A percentile compares a stretch with the other conserved stretches of the same genome.
Evolutionary conservation across 2,329 filamentous ascomycete genomes (phyloP).

Genomic region (Westerdykella sp.): DNA sequence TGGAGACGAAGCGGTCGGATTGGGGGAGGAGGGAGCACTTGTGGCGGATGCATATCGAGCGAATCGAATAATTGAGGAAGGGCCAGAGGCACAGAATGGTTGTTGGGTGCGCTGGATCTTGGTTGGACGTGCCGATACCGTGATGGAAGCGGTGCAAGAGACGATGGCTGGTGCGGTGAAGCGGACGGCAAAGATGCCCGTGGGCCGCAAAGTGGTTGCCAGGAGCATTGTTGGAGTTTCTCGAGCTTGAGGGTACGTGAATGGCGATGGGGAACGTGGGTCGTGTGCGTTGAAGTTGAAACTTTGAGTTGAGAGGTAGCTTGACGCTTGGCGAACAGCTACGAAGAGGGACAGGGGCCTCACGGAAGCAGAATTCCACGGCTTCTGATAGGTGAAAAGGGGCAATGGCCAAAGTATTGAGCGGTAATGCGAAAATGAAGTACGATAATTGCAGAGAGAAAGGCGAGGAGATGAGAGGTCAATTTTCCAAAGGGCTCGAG

Average conservation of each 20-base stretch:
- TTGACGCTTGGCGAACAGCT: too few relatives aligned
- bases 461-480: too few relatives aligned
- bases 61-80: slow-evolving; percentile 4
- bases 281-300: not conserved
- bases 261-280: not conserved
- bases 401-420: too few relatives aligned
- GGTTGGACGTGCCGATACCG: slow-evolving; percentile 22
- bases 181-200: slow-evolving; percentile 24
- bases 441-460: too few relatives aligned
- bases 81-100: slow-evolving; percentile 8
- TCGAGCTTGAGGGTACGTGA: not conserved
- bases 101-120: slow-evolving; percentile 15
- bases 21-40: slow-evolving; percentile 10
- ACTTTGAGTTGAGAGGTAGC: not conserved
- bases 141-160: slow-evolving; percentile 19
- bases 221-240: slow-evolving; percentile 22
- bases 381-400: too few relatives aligned
- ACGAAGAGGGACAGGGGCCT: too few relatives aligned
- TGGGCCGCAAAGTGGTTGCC: slow-evolving; percentile 26
- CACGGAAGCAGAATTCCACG: too few relatives aligned
- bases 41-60: slow-evolving; percentile 24
- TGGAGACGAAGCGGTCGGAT: slow-evolving; percentile 10
- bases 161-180: slow-evolving; percentile 21
- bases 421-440: too few relatives aligned
- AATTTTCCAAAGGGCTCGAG: too few relatives aligned